Evolutionary conservation across 768 basidiomycete species (phyloP).

Genomic region (Auriscalpium vulgare): DNA sequence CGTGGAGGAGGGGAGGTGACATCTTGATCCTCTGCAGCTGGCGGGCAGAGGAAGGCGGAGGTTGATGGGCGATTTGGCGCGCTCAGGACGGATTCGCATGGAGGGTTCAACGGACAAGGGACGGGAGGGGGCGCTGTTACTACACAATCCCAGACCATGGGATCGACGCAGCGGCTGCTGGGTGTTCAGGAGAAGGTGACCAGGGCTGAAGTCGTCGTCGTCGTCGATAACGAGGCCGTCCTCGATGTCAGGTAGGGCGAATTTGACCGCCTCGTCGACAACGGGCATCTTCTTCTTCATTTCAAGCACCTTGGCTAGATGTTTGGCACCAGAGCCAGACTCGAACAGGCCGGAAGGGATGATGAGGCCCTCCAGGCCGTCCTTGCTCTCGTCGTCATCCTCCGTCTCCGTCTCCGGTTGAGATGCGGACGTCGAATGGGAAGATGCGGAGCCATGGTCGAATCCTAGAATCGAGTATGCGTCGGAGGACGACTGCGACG

Average conservation of each 20-base stretch:
- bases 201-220: slow-evolving; percentile 76
- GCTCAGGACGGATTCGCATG: slow-evolving; percentile 51
- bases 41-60: slow-evolving; percentile 59
- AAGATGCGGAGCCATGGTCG: slow-evolving; percentile 61
- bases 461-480: slow-evolving; percentile 76
- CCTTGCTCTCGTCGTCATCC: slow-evolving; percentile 48
- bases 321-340: slow-evolving; percentile 50
- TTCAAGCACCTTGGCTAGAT: slow-evolving; percentile 44
- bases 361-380: slow-evolving; percentile 73
- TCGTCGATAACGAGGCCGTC: slow-evolving; percentile 78
- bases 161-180: slow-evolving; percentile 33
- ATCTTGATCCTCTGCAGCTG: slow-evolving; percentile 61
- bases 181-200: slow-evolving; percentile 50
- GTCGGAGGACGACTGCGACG: slow-evolving; percentile 78
- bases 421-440: slow-evolving; percentile 59
- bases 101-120: slow-evolving; percentile 48
- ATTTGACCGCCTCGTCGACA: slow-evolving; percentile 43
- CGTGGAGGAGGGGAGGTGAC: slow-evolving; percentile 61
- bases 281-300: slow-evolving; percentile 48
- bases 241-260: slow-evolving; percentile 65
- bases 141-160: slow-evolving; percentile 35
- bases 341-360: slow-evolving; percentile 72
- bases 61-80: slow-evolving; percentile 65
- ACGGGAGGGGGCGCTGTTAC: slow-evolving; percentile 51
- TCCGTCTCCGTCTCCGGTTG: slow-evolving; percentile 70